Evolutionary conservation across 2,329 filamentous ascomycete species (phyloP), one percentile per base, ranked within the genome.

Genomic region (Alternaria triticina): DNA sequence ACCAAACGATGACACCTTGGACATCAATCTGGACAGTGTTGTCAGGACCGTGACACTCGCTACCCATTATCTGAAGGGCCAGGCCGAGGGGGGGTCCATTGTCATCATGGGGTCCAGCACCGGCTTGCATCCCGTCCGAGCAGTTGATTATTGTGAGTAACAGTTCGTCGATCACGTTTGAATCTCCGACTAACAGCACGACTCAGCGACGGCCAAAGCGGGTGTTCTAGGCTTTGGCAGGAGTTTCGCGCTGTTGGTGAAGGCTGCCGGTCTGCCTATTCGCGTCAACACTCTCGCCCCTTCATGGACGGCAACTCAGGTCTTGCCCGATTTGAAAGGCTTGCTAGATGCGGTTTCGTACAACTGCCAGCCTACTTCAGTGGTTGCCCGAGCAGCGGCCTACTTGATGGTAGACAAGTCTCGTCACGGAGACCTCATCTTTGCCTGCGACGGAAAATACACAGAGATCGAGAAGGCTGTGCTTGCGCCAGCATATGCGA

Each of bases 261-360:
- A 70, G 12, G 68, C 67, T 3, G 75, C 79, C 11, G 64, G 71
- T 17, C 63, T 85, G 1, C 83, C 85, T 1, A 83, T 89, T 46
- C 84, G 87, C 13, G 72, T 89, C 54, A 89, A 89, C 77, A 83
- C 81, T 6, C 76, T 89, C 20, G 82, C 85, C 1, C 86, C 87
- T 2, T 83, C 80, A 28, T 89, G 86, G 86, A 88, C 87, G 0
- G 76, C 80, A 4, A 86, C 85, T 15, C 81, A 78, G 12, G 79
- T 88, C 1, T 73, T 87, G 2, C 82, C 84, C 0, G 67, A 83
- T 17, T 75, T 86, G 64, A 75, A 78, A n/a, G 67, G 67, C 10
- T 74, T 83, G 6, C 79, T 81, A 0, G 76, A 82, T 40, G 75
- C 79, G 13, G 68, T 82, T 0, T 59, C 66, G 12, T 52, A 66